Conservation (phyloP, 2,329 filamentous ascomycete genomes). For the Zymoseptoria passerinii region DNA sequence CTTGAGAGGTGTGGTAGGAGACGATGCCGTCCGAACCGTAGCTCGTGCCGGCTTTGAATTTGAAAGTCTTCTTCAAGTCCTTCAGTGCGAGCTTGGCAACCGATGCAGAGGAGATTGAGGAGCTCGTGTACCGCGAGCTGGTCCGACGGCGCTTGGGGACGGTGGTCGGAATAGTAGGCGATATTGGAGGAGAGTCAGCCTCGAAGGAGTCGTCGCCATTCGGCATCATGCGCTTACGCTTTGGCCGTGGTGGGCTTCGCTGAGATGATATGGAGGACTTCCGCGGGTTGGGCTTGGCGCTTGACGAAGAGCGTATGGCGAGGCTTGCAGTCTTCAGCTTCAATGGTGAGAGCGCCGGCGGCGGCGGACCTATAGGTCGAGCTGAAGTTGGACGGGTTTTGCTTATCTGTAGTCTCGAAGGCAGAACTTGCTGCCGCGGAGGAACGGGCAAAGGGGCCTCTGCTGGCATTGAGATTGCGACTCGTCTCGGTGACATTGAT, state of each 20-base stretch:
- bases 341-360: not conserved
- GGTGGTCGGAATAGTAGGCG: not conserved
- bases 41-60: slow-evolving; percentile 16
- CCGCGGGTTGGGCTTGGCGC: not conserved
- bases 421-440: not conserved
- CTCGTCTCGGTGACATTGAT: not conserved
- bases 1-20: slow-evolving; percentile 7
- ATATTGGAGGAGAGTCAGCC: slow-evolving; percentile 1
- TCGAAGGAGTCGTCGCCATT: not conserved
- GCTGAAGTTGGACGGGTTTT: not conserved
- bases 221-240: not conserved
- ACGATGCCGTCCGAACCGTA: slow-evolving; percentile 10
- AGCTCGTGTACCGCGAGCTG: not conserved
- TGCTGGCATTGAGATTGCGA: not conserved
- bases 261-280: not conserved
- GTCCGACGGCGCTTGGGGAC: not conserved
- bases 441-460: not conserved
- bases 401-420: not conserved
- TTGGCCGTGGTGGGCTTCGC: not conserved
- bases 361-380: not conserved
- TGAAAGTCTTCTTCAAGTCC: slow-evolving; percentile 7
- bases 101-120: not conserved
- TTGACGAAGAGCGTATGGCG: not conserved
- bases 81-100: not conserved
- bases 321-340: not conserved